Conservation (phyloP, 768 basidiomycete genomes). For the Mycena latifolia region DNA sequence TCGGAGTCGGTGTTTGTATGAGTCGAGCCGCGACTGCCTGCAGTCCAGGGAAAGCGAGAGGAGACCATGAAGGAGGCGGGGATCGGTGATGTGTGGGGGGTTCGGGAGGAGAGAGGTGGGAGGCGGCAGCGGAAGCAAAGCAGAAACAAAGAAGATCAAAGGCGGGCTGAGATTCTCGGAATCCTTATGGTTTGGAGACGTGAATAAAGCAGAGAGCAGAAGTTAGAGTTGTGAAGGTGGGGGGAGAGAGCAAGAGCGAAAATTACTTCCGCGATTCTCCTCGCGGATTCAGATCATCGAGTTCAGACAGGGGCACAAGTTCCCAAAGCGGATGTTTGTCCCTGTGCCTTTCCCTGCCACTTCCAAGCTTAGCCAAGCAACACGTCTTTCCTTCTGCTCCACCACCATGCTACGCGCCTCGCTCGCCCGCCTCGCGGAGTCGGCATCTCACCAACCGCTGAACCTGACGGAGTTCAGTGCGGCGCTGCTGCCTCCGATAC, state of each 20-base stretch:
- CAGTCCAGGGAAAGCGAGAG: neutral
- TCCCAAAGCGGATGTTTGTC: neutral
- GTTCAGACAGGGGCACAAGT: slow-evolving; percentile 3
- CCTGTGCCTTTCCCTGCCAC: no score
- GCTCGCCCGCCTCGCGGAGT: slow-evolving; percentile 64
- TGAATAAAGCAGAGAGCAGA: no score
- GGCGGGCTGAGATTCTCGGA: slow-evolving; percentile 10
- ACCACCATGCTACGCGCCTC: slow-evolving; percentile 56
- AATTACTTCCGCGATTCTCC: neutral
- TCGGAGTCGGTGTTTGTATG: no score
- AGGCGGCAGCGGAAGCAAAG: neutral
- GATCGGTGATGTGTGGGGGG: neutral
- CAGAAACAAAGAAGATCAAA: neutral
- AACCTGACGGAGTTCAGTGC: slow-evolving; percentile 74
- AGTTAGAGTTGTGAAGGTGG: no score
- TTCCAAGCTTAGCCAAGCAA: no score
- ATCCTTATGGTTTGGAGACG: neutral
- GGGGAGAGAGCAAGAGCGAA: neutral
- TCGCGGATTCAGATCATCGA: no score
- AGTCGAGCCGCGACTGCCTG: slow-evolving; percentile 4
- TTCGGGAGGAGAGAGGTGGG: neutral
- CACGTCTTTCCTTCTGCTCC: no score
- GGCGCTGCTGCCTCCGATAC: slow-evolving; percentile 84
- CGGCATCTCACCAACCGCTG: slow-evolving; percentile 67
- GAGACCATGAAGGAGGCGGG: neutral